These are phyloP conservation scores for Acorus gramineus DNA, from an alignment of 106 monocot species.

Conservation along the genomic window DNA sequence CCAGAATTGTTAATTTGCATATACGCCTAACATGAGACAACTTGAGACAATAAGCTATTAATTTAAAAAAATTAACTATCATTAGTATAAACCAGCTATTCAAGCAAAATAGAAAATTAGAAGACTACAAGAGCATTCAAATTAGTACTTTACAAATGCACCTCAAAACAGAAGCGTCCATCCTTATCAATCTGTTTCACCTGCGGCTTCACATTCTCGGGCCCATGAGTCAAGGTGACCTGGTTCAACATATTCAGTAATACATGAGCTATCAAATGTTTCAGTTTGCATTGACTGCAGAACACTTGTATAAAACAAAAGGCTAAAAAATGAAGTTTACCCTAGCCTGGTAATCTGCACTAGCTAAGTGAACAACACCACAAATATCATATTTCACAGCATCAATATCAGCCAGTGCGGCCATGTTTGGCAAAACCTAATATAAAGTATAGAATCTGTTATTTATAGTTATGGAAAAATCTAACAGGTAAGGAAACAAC, in stretches of 20 bases:
- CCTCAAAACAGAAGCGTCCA: slow-evolving; percentile 91
- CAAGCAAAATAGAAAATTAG: too few relatives aligned
- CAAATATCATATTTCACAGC: slow-evolving; percentile 78
- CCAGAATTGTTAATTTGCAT: too few relatives aligned
- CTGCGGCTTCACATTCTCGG: slow-evolving; percentile 60
- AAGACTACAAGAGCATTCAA: too few relatives aligned
- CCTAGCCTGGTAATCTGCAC: slow-evolving; percentile 54
- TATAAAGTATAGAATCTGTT: not conserved
- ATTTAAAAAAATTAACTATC: too few relatives aligned
- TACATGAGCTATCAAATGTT: not conserved
- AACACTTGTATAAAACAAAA: not conserved
- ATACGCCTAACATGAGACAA: too few relatives aligned
- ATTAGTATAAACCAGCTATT: too few relatives aligned
- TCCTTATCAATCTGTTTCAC: slow-evolving; percentile 41
- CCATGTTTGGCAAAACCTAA: slow-evolving; percentile 90
- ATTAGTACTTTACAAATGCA: not conserved
- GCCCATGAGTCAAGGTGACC: slow-evolving; percentile 78
- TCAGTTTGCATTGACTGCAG: not conserved
- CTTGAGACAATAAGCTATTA: too few relatives aligned
- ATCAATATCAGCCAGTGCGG: slow-evolving; percentile 63
- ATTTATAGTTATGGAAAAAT: too few relatives aligned
- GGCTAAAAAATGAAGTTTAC: slow-evolving; percentile 14
- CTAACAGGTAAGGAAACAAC: too few relatives aligned
- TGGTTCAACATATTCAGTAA: slow-evolving; percentile 8
- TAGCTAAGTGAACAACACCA: slow-evolving; percentile 49